Percentiles rank a stretch among this genome's conserved stretches.
Conservation (phyloP, 2,329 filamentous ascomycete genomes). For the Trichophaea hybrida region DNA sequence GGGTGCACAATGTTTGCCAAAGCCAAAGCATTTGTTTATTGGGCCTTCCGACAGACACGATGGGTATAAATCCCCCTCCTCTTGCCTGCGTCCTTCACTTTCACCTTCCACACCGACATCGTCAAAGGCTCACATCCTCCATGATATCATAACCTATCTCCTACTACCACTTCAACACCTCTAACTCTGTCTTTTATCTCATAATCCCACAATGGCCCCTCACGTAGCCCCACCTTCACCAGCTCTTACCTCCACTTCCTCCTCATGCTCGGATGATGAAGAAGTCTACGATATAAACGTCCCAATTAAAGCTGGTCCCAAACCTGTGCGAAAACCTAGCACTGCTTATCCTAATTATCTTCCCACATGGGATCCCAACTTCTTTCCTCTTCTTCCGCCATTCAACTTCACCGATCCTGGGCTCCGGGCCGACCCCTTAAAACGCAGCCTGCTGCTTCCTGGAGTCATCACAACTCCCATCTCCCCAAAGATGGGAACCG, state of each 20-base stretch:
- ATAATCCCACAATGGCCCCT: slow-evolving; percentile 2
- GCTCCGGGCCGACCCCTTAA: slow-evolving; percentile 33
- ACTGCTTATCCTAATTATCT: slow-evolving; percentile 55
- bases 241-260: not conserved
- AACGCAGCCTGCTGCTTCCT: slow-evolving; percentile 31
- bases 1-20: not conserved
- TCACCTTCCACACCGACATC: not conserved
- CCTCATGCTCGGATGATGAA: not conserved
- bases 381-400: slow-evolving; percentile 35
- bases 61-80: not conserved
- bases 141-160: not conserved
- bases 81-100: not conserved
- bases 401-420: slow-evolving; percentile 37
- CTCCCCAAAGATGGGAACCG: slow-evolving; percentile 56
- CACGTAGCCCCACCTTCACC: slow-evolving; percentile 2
- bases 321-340: not conserved
- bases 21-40: not conserved
- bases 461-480: slow-evolving; percentile 31
- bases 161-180: not conserved
- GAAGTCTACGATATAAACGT: slow-evolving; percentile 6
- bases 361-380: slow-evolving; percentile 47
- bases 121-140: not conserved
- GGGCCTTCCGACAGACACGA: not conserved
- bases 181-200: not conserved
- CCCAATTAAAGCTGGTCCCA: not conserved